These are phyloP conservation scores for Citropsis articulata DNA, from an alignment of 345 rosid species.

Conservation along the genomic window DNA sequence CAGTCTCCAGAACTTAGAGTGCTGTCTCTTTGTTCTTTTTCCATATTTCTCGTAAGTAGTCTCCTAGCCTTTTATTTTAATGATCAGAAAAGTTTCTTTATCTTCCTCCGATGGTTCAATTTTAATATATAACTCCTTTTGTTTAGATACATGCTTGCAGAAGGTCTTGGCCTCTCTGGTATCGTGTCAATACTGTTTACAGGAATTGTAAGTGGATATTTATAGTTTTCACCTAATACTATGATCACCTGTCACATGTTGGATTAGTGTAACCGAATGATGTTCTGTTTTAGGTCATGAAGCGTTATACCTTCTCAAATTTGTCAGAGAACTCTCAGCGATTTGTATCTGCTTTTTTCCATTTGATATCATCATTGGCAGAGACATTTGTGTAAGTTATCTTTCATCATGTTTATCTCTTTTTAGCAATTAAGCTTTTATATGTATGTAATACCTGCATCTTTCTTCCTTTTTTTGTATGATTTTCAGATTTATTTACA, in stretches of 20 bases:
- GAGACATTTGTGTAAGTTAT: slow-evolving; percentile 85
- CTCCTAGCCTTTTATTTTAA: slow-evolving; percentile 4
- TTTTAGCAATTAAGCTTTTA: slow-evolving; percentile 13
- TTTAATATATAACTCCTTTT: slow-evolving; percentile 13
- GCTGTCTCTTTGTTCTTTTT: slow-evolving; percentile 96
- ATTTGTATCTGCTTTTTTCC: slow-evolving; percentile 90
- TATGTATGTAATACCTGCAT: slow-evolving; percentile 1
- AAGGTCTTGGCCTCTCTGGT: slow-evolving; percentile 99
- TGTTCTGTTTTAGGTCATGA: slow-evolving; percentile 69
- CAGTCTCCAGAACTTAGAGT: slow-evolving; percentile 98
- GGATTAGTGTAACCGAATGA: slow-evolving; percentile 12
- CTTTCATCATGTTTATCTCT: slow-evolving; percentile 7
- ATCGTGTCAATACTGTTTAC: slow-evolving; percentile 96
- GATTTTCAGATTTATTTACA: slow-evolving; percentile 86
- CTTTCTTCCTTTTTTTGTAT: slow-evolving; percentile 17
- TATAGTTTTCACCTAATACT: neutral
- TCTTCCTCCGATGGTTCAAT: neutral
- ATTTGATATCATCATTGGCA: slow-evolving; percentile 94
- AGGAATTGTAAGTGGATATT: slow-evolving; percentile 70
- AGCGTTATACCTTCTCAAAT: slow-evolving; percentile 90
- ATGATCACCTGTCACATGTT: neutral
- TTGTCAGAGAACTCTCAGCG: slow-evolving; percentile 89
- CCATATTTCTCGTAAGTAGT: slow-evolving; percentile 89
- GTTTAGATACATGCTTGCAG: slow-evolving; percentile 95
- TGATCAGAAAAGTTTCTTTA: neutral